These are phyloP conservation scores for Leccinum incarnatum DNA, from an alignment of 768 basidiomycete genomes.

Conservation along the genomic window DNA sequence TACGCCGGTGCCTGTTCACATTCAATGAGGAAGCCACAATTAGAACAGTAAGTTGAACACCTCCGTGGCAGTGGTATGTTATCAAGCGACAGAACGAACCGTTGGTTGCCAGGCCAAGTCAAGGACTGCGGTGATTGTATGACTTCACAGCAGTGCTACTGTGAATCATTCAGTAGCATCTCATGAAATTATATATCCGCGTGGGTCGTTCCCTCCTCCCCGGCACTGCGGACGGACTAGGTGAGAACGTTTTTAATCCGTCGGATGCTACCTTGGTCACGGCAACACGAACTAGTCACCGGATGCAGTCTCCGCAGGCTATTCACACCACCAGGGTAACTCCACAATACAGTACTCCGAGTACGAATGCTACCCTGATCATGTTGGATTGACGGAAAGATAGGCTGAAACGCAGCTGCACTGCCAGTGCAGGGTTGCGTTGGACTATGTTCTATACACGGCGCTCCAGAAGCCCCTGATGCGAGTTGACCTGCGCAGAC, in stretches of 20 bases:
- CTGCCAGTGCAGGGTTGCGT: background rate
- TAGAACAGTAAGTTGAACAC: background rate
- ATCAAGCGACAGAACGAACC: background rate
- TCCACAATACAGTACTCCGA: background rate
- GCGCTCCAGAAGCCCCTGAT: background rate
- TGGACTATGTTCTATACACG: background rate
- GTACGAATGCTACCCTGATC: background rate
- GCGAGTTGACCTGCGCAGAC: background rate
- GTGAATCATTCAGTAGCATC: background rate
- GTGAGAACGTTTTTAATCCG: background rate
- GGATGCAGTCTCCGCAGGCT: background rate
- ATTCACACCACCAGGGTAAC: background rate
- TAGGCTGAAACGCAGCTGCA: background rate
- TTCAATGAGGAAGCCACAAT: background rate
- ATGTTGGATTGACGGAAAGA: background rate
- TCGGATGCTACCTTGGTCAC: background rate
- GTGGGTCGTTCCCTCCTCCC: background rate
- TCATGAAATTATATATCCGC: background rate
- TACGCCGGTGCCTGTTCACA: background rate
- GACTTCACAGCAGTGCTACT: background rate
- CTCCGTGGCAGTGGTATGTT: background rate
- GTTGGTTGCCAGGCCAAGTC: background rate
- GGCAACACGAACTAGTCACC: background rate
- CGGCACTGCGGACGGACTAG: background rate
- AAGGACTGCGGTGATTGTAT: background rate